Evolutionary conservation across 345 rosid genomes (phyloP).

Genomic region (Citrus sp.): DNA sequence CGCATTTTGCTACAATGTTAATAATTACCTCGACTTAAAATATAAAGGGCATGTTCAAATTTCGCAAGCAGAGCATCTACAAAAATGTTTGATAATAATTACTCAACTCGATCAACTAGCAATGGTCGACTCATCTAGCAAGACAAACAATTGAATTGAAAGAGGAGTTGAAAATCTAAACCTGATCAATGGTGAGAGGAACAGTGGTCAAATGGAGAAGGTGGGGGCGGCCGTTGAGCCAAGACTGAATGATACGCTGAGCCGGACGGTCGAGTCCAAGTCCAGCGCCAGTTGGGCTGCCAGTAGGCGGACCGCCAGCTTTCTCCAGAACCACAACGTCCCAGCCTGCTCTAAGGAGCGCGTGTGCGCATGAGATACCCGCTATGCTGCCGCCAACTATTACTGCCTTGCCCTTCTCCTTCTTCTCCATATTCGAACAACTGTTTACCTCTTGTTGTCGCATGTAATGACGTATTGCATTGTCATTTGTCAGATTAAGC

Average conservation of each 20-base stretch:
- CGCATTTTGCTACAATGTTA: neutral
- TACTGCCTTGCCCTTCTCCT: conserved; percentile 38
- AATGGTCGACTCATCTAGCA: neutral
- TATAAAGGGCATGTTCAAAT: too few relatives aligned
- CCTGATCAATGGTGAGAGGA: conserved; percentile 63
- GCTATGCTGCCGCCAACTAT: conserved; percentile 82
- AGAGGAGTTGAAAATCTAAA: neutral
- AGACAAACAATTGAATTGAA: neutral
- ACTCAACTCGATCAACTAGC: neutral
- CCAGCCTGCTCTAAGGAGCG: conserved; percentile 64
- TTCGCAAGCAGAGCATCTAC: too few relatives aligned
- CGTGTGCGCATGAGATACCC: conserved; percentile 71
- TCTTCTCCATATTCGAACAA: conserved; percentile 21
- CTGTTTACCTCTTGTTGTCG: neutral
- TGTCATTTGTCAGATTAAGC: neutral
- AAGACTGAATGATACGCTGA: conserved; percentile 45
- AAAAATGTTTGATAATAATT: too few relatives aligned
- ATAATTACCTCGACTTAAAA: too few relatives aligned
- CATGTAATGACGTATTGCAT: neutral
- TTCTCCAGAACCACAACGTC: conserved; percentile 67
- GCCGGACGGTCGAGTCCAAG: conserved; percentile 58
- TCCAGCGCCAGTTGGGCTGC: conserved; percentile 84
- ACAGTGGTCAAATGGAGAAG: conserved; percentile 45
- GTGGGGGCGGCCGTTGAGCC: conserved; percentile 44
- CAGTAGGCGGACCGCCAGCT: conserved; percentile 46